Conservation (phyloP, 108 stramenopile species). For the Skeletonema tropicum region DNA sequence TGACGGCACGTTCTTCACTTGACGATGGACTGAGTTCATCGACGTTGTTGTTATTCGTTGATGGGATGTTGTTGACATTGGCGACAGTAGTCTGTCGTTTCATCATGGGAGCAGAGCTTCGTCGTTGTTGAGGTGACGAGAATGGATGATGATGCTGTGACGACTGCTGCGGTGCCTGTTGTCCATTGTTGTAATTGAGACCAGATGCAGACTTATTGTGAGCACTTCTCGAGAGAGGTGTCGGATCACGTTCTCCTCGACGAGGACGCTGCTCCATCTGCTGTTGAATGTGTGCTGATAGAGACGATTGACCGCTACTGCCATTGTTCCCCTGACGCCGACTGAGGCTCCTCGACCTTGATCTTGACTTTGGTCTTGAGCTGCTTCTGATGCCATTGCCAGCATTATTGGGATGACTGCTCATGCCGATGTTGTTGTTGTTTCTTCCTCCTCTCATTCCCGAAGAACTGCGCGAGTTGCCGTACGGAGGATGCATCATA, state of each 20-base stretch:
- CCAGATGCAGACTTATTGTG: not conserved
- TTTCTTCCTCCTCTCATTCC: not conserved
- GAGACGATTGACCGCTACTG: constrained; percentile 1
- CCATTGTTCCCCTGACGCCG: not conserved
- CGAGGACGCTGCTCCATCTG: not conserved
- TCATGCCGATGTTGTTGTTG: not conserved
- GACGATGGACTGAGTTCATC: not conserved
- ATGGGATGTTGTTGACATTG: not conserved
- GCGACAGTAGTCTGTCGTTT: too few relatives aligned
- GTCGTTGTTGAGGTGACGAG: not conserved
- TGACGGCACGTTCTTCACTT: not conserved
- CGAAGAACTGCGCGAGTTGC: too few relatives aligned
- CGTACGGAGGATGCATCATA: too few relatives aligned
- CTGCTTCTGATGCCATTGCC: not conserved
- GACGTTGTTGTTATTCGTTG: not conserved
- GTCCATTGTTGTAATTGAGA: not conserved
- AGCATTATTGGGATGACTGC: not conserved
- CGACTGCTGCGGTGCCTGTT: too few relatives aligned
- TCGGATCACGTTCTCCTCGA: constrained; percentile 4
- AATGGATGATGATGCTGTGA: not conserved
- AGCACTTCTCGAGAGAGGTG: not conserved
- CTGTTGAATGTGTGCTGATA: not conserved
- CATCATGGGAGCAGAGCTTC: too few relatives aligned
- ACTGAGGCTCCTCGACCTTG: not conserved
- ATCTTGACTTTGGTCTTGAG: not conserved